Base-by-base conservation (phyloP, 2,329 filamentous ascomycete species). In the Aspergillus sp. region DNA sequence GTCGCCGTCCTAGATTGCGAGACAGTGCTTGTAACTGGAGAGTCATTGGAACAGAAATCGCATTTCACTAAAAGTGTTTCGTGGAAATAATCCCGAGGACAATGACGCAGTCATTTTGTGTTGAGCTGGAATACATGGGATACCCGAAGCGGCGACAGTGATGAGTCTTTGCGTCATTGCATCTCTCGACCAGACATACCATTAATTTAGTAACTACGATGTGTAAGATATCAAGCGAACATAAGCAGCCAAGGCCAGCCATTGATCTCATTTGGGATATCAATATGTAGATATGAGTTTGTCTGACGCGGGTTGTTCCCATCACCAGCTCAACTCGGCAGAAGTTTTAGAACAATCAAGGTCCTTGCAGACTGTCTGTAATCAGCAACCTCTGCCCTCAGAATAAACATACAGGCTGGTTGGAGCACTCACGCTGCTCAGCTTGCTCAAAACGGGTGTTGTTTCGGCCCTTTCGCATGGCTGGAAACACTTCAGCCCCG, bases 391-490 rank as follows among this genome's bases (percentile, higher is more conserved):
- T n/a, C n/a, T n/a, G n/a, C n/a, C n/a, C n/a, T n/a, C n/a, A n/a
- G n/a, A n/a, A n/a, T n/a, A n/a, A n/a, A n/a, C n/a, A n/a, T n/a
- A n/a, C n/a, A n/a, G n/a, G n/a, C n/a, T 45, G 4, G 10, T 13
- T 7, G n/a, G 3, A 14, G 25, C 10, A 52, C 50, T 45, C 10
- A 69, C 67, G 23, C 32, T 67, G 58, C 10, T 69, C 65, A 7
- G 66, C 67, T 19, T 63, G 60, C 17, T 64, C 58, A 42, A 66
- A 69, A 10, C 55, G 57, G 5, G 53, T 47, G 23, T 65, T 68
- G 6, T 52, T 54, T 16, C 61, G 55, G 1, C 64, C 61, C 14
- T 65, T 56, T 44, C 60, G 60, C 55, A 55, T 64, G 1, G 66
- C 65, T 2, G 67, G 65, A 21, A 57, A 53, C 21, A 69, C 54